These are phyloP conservation scores for Periconia sp. DNA, from an alignment of 2,329 filamentous ascomycete species.

Conservation along the genomic window DNA sequence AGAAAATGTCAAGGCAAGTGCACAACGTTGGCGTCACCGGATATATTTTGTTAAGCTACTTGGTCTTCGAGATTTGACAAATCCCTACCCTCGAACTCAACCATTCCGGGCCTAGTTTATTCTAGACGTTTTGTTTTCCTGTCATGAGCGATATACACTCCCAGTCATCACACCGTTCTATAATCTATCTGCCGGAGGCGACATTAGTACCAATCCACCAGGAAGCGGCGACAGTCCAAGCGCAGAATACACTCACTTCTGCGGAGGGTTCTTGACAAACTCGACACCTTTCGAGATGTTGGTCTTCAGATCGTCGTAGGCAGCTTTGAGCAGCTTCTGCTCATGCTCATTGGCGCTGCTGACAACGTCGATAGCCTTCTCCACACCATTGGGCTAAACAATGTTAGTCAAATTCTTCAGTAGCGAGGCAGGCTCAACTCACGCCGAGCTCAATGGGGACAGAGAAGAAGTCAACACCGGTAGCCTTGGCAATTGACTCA, in stretches of 20 bases:
- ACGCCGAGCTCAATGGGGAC: slow-evolving; percentile 94
- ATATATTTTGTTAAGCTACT: not conserved
- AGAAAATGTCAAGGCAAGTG: not conserved
- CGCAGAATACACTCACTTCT: slow-evolving; percentile 33
- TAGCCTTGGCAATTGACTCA: slow-evolving; percentile 80
- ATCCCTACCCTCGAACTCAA: not conserved
- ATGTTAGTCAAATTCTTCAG: slow-evolving; percentile 16
- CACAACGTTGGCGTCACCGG: not conserved
- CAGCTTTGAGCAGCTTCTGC: slow-evolving; percentile 79
- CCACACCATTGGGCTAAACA: slow-evolving; percentile 73
- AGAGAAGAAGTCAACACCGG: slow-evolving; percentile 90
- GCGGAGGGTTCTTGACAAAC: slow-evolving; percentile 81
- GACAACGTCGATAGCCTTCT: slow-evolving; percentile 83
- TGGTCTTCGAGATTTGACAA: not conserved
- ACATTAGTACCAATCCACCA: slow-evolving; percentile 9
- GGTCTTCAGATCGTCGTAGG: slow-evolving; percentile 76
- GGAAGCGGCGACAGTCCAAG: not conserved
- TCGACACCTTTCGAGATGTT: slow-evolving; percentile 94
- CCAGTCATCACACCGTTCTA: slow-evolving; percentile 4
- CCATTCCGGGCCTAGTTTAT: not conserved
- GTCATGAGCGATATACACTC: not conserved
- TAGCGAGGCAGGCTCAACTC: slow-evolving; percentile 51
- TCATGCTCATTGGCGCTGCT: slow-evolving; percentile 79
- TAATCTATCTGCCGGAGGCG: slow-evolving; percentile 18
- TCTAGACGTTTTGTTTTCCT: not conserved